Evolutionary conservation across 1,139 yeast species (phyloP).

Genomic region (Kazachstania sp.): DNA sequence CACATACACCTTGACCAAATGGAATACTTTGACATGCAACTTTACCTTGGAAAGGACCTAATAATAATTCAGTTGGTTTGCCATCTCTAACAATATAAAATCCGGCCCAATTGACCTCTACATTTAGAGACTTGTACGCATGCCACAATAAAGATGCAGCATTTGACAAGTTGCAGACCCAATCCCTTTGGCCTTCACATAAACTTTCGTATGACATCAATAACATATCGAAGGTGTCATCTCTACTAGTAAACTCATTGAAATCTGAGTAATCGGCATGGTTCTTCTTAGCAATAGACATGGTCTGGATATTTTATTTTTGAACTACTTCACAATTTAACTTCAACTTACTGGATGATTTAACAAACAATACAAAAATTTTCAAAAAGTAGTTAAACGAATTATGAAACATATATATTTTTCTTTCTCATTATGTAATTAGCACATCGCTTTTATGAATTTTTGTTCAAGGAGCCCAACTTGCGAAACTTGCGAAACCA

Average conservation of each 20-base stretch:
- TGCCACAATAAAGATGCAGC: constrained; percentile 84
- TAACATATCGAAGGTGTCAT: constrained; percentile 52
- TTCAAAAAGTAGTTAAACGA: not conserved
- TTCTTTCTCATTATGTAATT: too few relatives aligned
- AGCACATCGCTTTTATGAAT: too few relatives aligned
- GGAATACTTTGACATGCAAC: constrained; percentile 85
- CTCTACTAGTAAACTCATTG: constrained; percentile 33
- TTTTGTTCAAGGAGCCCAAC: too few relatives aligned
- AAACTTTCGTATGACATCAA: constrained; percentile 59
- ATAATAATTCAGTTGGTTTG: constrained; percentile 40
- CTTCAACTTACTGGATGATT: too few relatives aligned
- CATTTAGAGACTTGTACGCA: constrained; percentile 57
- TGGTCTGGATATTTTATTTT: not conserved
- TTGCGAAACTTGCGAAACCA: too few relatives aligned
- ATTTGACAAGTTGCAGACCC: constrained; percentile 86
- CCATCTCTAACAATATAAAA: constrained; percentile 48
- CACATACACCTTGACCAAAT: constrained; percentile 87
- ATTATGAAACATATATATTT: too few relatives aligned
- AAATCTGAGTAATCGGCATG: constrained; percentile 67
- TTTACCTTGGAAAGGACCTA: constrained; percentile 95
- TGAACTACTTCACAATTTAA: not conserved
- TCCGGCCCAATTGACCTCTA: constrained; percentile 83
- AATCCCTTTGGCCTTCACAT: constrained; percentile 52
- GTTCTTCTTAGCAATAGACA: constrained; percentile 23
- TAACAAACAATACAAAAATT: not conserved